Conservation (phyloP, 169 alveolate species). For the Besnoitia besnoiti region DNA sequence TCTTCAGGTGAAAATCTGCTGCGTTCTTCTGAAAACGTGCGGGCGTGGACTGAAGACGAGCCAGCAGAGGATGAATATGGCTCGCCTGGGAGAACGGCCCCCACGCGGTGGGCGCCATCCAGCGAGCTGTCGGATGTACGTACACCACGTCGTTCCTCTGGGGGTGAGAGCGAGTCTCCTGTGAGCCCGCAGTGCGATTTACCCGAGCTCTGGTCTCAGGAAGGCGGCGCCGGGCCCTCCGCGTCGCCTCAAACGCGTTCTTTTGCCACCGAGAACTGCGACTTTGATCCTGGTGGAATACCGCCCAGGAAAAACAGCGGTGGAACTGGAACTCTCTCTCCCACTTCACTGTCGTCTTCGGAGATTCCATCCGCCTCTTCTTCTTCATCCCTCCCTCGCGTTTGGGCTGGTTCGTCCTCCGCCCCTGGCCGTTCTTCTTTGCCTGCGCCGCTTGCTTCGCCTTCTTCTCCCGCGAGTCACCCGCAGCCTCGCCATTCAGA, state of each 20-base stretch:
- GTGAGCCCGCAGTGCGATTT: too few species aligned
- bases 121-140: background rate
- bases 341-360: background rate
- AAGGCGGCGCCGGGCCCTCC: too few species aligned
- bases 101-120: background rate
- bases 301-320: background rate
- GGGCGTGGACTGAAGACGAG: background rate
- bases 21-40: background rate
- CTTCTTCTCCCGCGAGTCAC: too few species aligned
- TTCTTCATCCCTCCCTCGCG: background rate
- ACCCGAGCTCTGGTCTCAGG: too few species aligned
- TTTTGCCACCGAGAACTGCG: too few species aligned
- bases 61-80: background rate
- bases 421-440: background rate
- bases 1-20: background rate
- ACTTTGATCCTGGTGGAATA: too few species aligned
- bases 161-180: too few species aligned
- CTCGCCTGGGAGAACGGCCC: background rate
- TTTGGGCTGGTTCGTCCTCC: background rate
- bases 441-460: too few species aligned
- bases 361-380: background rate
- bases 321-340: background rate
- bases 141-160: background rate
- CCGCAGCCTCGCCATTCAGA: too few species aligned
- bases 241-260: too few species aligned